Percentiles rank a stretch among this genome's conserved stretches.
phyloP scores from a whole-genome alignment of 768 basidiomycete genomes.

The Boletus edulis region DNA sequence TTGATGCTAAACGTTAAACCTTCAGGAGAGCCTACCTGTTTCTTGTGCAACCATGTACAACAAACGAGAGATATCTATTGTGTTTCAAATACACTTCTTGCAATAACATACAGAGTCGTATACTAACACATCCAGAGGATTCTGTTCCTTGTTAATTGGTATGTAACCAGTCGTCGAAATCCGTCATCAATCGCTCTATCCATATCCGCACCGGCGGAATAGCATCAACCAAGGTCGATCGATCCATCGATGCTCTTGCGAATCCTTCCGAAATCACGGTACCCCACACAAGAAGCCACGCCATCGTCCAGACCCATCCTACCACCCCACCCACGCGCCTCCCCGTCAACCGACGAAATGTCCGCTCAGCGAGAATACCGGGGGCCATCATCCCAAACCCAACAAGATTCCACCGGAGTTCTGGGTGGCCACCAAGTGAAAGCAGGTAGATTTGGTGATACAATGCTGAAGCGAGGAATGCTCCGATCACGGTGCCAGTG shows the following conservation, averaged over 20 bases:
- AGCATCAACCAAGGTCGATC: background rate
- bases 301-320: background rate
- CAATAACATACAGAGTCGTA: too few relatives aligned
- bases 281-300: background rate
- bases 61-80: too few relatives aligned
- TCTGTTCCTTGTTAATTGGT: background rate
- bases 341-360: background rate
- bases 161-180: background rate
- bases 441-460: background rate
- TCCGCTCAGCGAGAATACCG: background rate
- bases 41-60: too few relatives aligned
- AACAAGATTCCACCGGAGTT: background rate
- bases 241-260: background rate
- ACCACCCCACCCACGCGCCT: background rate
- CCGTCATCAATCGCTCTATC: background rate
- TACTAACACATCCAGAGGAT: too few relatives aligned
- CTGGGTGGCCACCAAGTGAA: background rate
- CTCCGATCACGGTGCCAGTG: background rate
- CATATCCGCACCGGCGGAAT: background rate
- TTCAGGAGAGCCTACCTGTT: too few relatives aligned
- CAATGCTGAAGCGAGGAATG: background rate
- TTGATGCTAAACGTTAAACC: too few relatives aligned
- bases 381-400: background rate
- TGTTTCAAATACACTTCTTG: too few relatives aligned
- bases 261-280: background rate